A percentile compares a stretch with the other conserved stretches of the same genome.
phyloP scores from a whole-genome alignment of 2,329 filamentous ascomycete species.

The Colletotrichum sp. region DNA sequence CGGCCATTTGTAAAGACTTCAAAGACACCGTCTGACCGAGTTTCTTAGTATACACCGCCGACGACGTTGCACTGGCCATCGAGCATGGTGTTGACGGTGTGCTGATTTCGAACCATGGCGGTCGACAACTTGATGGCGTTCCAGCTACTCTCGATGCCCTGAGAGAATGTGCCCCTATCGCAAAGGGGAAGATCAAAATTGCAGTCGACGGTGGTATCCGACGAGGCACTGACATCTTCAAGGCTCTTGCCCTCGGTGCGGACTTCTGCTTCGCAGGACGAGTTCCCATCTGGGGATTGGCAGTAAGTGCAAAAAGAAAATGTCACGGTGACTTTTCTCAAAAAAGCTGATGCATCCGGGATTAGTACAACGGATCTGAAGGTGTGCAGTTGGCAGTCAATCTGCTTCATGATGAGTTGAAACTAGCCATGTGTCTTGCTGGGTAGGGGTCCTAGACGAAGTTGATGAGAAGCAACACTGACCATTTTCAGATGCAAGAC shows the following conservation, averaged over 20 bases:
- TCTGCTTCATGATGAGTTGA: background rate
- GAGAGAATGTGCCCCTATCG: background rate
- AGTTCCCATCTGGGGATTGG: background rate
- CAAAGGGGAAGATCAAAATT: background rate
- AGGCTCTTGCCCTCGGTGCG: background rate
- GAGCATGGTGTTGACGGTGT: background rate
- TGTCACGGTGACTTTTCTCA: accelerated
- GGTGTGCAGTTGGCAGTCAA: background rate
- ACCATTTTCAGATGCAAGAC: background rate
- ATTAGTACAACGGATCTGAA: background rate
- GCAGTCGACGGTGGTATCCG: background rate
- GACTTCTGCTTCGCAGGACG: background rate
- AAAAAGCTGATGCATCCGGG: accelerated
- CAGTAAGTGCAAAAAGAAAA: background rate
- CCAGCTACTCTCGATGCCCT: background rate
- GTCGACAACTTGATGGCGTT: background rate
- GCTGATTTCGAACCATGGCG: background rate
- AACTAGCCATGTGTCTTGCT: background rate
- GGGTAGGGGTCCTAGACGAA: background rate
- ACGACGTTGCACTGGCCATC: background rate
- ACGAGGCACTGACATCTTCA: background rate
- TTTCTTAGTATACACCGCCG: background rate
- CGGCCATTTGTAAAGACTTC: accelerated
- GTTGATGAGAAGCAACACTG: background rate
- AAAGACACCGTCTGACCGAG: background rate